Conservation (phyloP, 2,329 filamentous ascomycete species). For the Decorospora gaudefroyi region DNA sequence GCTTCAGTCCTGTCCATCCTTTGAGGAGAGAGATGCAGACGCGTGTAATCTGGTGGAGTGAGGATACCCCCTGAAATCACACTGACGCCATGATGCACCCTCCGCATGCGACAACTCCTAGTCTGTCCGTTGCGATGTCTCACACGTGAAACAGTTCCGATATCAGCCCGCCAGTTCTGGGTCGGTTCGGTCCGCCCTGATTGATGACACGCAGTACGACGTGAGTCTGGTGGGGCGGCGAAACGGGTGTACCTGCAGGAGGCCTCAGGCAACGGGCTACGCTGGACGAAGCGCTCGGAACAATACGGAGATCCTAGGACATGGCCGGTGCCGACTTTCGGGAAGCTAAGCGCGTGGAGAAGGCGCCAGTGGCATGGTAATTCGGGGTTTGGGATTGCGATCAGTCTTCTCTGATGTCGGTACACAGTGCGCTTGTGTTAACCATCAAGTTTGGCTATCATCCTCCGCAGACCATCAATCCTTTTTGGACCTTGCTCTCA, state of each 20-base stretch:
- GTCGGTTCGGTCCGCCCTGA: conserved; percentile 9
- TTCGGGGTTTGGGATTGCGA: conserved; percentile 35
- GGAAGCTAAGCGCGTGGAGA: conserved; percentile 32
- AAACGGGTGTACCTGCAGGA: conserved; percentile 43
- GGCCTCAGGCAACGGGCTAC: conserved; percentile 26
- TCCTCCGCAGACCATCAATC: too few relatives aligned
- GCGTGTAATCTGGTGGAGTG: too few relatives aligned
- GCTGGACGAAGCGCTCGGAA: conserved; percentile 24
- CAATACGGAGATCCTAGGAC: conserved; percentile 19
- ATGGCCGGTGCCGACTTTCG: conserved; percentile 23
- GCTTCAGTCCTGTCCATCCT: too few relatives aligned
- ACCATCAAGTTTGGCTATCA: conserved; percentile 6
- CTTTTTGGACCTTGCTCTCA: too few relatives aligned
- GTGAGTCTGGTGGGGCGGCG: conserved; percentile 24
- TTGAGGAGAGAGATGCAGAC: too few relatives aligned
- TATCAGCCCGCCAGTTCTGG: conserved; percentile 14
- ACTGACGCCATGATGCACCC: not conserved
- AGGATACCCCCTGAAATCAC: too few relatives aligned
- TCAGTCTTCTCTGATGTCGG: conserved; percentile 5
- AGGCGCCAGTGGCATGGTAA: conserved; percentile 34
- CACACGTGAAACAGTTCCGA: conserved; percentile 5
- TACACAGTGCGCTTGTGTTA: not conserved
- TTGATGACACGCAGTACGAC: conserved; percentile 24
- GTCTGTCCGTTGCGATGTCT: conserved; percentile 1
- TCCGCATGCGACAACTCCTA: not conserved